Conservation (phyloP, 2,329 filamentous ascomycete genomes). For the Didymella keratinophila region DNA sequence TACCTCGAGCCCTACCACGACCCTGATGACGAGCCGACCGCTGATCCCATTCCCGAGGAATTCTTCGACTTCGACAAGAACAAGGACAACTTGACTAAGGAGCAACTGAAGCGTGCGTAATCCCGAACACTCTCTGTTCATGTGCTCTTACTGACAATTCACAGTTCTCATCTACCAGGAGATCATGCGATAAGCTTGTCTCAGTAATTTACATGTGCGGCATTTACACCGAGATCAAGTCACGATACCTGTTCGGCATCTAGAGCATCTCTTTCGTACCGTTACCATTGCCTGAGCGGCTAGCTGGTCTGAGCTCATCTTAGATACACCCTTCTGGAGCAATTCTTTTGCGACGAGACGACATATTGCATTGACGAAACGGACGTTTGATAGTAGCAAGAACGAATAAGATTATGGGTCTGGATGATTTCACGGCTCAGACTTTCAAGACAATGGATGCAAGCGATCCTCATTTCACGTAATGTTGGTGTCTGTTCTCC, state of each 20-base stretch:
- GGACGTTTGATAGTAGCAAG: slow-evolving; percentile 16
- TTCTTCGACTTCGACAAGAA: slow-evolving; percentile 99
- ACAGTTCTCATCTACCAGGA: slow-evolving; percentile 91
- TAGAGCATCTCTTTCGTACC: slow-evolving; percentile 22
- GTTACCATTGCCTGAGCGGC: slow-evolving; percentile 32
- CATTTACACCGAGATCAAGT: slow-evolving; percentile 36
- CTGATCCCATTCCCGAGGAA: slow-evolving; percentile 94
- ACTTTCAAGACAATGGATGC: slow-evolving; percentile 16
- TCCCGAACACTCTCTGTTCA: not conserved
- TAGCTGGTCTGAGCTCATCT: slow-evolving; percentile 39
- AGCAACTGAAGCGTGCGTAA: slow-evolving; percentile 85
- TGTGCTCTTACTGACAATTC: slow-evolving; percentile 26
- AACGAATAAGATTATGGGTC: slow-evolving; percentile 16
- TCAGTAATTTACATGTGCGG: slow-evolving; percentile 24
- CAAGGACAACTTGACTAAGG: slow-evolving; percentile 98
- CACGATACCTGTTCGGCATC: slow-evolving; percentile 30
- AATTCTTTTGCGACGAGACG: slow-evolving; percentile 23
- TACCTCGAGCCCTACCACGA: slow-evolving; percentile 99
- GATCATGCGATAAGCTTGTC: slow-evolving; percentile 74
- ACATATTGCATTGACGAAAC: slow-evolving; percentile 21
- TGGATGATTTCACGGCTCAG: slow-evolving; percentile 14
- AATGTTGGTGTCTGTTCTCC: not conserved
- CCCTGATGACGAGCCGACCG: slow-evolving; percentile 96
- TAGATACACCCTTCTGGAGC: slow-evolving; percentile 27
- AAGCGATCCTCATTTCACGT: slow-evolving; percentile 10